These are phyloP conservation scores for Podaxis sp. DNA, from an alignment of 768 basidiomycete genomes.

Conservation along the genomic window DNA sequence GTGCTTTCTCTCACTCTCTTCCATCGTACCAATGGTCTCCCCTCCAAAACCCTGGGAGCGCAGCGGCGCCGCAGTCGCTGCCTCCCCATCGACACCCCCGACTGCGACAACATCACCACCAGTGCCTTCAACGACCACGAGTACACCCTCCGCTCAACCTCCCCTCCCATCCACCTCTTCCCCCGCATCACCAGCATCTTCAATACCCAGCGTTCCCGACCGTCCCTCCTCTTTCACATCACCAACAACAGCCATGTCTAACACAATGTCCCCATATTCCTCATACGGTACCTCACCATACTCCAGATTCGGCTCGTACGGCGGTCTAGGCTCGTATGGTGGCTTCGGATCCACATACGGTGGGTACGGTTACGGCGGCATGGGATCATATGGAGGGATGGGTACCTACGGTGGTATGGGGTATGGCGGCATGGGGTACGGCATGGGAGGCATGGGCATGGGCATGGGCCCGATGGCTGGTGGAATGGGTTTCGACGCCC, in stretches of 20 bases:
- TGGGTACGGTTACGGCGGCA: constrained; percentile 30
- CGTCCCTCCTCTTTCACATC: constrained; percentile 54
- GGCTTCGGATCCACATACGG: constrained; percentile 34
- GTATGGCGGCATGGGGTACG: constrained; percentile 32
- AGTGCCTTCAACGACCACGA: constrained; percentile 29
- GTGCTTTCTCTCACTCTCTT: neutral
- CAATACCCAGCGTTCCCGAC: constrained; percentile 52
- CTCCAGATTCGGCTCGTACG: constrained; percentile 32
- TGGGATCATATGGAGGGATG: constrained; percentile 37
- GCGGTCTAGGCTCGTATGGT: constrained; percentile 29
- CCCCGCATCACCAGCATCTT: constrained; percentile 17
- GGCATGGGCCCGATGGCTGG: constrained; percentile 23
- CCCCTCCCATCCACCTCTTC: constrained; percentile 17
- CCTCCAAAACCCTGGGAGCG: constrained; percentile 93
- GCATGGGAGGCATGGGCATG: constrained; percentile 30
- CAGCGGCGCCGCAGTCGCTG: constrained; percentile 37
- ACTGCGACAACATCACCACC: constrained; percentile 22
- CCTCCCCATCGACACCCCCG: constrained; percentile 24
- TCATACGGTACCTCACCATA: constrained; percentile 42
- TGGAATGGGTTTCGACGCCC: constrained; percentile 34
- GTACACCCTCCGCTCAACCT: constrained; percentile 21
- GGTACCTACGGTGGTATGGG: constrained; percentile 27
- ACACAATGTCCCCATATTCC: constrained; percentile 31
- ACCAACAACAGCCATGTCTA: constrained; percentile 29
- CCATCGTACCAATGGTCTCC: constrained; percentile 55